Conservation (phyloP, 306 rosid species). For the Malus asiatica region DNA sequence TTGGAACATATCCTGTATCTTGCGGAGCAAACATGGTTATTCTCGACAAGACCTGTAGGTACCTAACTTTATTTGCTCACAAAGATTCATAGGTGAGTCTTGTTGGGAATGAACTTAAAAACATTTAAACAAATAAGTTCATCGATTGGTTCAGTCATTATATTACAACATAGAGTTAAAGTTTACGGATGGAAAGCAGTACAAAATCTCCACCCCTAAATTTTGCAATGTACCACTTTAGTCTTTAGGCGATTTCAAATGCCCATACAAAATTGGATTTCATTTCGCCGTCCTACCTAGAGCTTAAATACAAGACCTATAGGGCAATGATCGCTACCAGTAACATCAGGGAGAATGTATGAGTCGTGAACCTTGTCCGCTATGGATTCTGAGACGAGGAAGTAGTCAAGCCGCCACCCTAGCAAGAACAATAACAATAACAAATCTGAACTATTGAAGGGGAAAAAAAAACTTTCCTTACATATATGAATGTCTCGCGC, state of each 20-base stretch:
- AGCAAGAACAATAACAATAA: too few species aligned
- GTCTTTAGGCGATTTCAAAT: background rate
- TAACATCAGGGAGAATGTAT: conserved; percentile 70
- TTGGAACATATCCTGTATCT: too few species aligned
- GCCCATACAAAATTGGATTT: background rate
- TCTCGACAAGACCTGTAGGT: too few species aligned
- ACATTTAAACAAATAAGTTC: too few species aligned
- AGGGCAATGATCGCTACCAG: conserved; percentile 93
- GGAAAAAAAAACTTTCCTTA: background rate
- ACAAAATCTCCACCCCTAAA: background rate
- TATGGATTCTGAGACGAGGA: conserved; percentile 78
- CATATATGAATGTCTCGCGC: background rate
- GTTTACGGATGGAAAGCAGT: background rate
- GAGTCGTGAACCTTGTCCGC: conserved; percentile 80
- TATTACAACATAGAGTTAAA: background rate
- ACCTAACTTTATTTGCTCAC: too few species aligned
- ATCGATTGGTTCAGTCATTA: background rate
- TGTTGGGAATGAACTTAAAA: too few species aligned
- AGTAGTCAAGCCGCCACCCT: conserved; percentile 98
- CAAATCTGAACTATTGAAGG: background rate
- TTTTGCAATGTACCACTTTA: background rate
- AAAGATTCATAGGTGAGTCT: too few species aligned
- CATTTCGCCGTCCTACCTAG: conserved; percentile 13
- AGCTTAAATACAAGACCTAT: conserved; percentile 63
- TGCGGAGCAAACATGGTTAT: too few species aligned